Percentiles rank a stretch among this genome's conserved stretches.
These are phyloP conservation scores for Saccharomycopsis fermentans DNA, from an alignment of 805 yeast genomes.

Conservation along the genomic window DNA sequence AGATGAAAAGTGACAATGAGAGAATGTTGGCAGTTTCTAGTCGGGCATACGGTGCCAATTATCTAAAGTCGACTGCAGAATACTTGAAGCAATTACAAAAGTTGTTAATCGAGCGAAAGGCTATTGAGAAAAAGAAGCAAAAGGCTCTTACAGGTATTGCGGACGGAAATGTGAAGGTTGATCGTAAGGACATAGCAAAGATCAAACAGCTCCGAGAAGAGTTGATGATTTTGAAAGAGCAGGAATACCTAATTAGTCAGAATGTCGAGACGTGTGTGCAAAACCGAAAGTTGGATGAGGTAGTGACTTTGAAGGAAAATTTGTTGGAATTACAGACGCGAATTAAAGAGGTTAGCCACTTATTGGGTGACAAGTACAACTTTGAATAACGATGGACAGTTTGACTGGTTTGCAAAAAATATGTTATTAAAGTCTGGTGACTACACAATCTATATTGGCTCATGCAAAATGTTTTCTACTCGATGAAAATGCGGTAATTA, in stretches of 20 bases:
- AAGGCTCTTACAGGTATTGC: slow-evolving; percentile 16
- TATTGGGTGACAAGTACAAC: slow-evolving; percentile 44
- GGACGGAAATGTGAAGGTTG: not conserved
- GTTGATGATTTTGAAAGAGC: slow-evolving; percentile 82
- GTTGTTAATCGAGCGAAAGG: slow-evolving; percentile 21
- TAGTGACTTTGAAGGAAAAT: slow-evolving; percentile 48
- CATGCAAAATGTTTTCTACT: too few relatives aligned
- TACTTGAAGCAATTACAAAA: slow-evolving; percentile 27
- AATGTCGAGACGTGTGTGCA: slow-evolving; percentile 53
- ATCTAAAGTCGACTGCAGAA: slow-evolving; percentile 1
- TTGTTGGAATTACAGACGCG: slow-evolving; percentile 45
- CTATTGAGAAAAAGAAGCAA: slow-evolving; percentile 23
- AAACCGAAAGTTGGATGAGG: slow-evolving; percentile 69
- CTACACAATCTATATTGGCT: too few relatives aligned
- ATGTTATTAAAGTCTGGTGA: too few relatives aligned
- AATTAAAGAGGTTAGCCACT: slow-evolving; percentile 34
- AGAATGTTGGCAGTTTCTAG: slow-evolving; percentile 8
- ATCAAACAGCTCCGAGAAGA: slow-evolving; percentile 58
- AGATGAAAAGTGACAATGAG: slow-evolving; percentile 3
- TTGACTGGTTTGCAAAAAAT: too few relatives aligned
- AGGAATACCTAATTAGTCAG: slow-evolving; percentile 56
- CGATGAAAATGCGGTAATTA: too few relatives aligned
- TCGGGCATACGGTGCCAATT: slow-evolving; percentile 7
- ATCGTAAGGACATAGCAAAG: slow-evolving; percentile 22
- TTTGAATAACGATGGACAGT: too few relatives aligned